Base-by-base conservation (phyloP, 1,284 basidiomycete species). In the Cerrena zonata region DNA sequence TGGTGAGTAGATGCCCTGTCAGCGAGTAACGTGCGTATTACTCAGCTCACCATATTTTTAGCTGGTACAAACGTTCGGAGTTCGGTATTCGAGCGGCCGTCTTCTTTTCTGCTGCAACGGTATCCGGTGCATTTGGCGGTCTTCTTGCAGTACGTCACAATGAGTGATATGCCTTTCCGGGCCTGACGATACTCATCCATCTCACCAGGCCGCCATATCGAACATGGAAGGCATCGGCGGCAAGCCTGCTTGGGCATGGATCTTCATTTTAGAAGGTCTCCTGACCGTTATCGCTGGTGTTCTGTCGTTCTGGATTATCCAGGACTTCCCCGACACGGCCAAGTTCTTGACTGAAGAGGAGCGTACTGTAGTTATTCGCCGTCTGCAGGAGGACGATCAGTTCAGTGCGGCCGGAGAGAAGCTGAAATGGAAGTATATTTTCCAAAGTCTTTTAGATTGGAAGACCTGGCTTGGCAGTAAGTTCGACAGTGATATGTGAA, bases 281-380 rank as follows among this genome's bases (percentile, higher is more conserved):
- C 71, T 71, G 21, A 91, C 88, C 2, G 76, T 89, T 25, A 5
- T 88, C 21, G 80, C 82, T 2, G 86, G 84, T 2, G 59, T 66
- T n/a, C 58, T 71, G 2, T 86, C 86, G 3, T 90, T 82, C 71
- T 90, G 78, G 76, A 79, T 89, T 57, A 80, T 89, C 54, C 80
- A 86, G 61, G 89, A 91, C 66, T 91, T 91, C 69, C 88, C 87
- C 3, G 85, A 89, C 60, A 85, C 79, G 0, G 88, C 88, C 40
- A 86, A 77, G 58, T 89, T 89, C 71, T 73, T 91, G 18, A 77
- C 73, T 23, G 82, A 85, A 56, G 72, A 69, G 2, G 89, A 92
- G 68, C 72, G 85, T 22, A 82, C 79, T 2, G 74, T 84, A 25
- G 75, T 90, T 47, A 74, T 89, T 50, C 73, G 79, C 18, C 72